Conservation (phyloP, 108 stramenopile genomes). For the Conticribra weissflogii region DNA sequence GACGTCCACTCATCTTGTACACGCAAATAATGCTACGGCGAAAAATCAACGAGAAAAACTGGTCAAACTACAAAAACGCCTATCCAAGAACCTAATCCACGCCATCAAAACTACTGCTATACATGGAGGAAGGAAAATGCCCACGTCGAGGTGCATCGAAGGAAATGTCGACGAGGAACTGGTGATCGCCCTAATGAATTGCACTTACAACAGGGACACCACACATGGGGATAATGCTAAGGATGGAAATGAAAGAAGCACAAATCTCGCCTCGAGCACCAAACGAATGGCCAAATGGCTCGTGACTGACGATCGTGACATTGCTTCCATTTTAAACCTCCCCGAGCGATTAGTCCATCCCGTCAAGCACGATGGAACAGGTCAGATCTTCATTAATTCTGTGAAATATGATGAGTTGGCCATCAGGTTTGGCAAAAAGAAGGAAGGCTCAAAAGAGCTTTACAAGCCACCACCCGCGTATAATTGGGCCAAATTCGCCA, state of each 20-base stretch:
- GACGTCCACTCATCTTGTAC: neutral
- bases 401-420: neutral
- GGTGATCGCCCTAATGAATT: conserved; percentile 1
- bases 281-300: conserved; percentile 20
- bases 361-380: conserved; percentile 16
- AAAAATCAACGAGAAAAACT: neutral
- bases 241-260: neutral
- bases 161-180: neutral
- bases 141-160: conserved; percentile 9
- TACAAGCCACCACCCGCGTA: neutral
- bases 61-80: conserved; percentile 6
- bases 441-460: neutral
- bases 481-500: conserved; percentile 14
- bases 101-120: conserved; percentile 5
- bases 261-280: neutral
- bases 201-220: neutral
- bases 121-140: conserved; percentile 13
- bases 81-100: conserved; percentile 1
- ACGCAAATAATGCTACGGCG: neutral
- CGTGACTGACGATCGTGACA: conserved; percentile 1
- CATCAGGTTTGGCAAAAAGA: too few relatives aligned
- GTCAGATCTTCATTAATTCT: neutral
- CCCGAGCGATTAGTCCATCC: conserved; percentile 17
- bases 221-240: neutral
- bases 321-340: neutral